A percentile compares a stretch with the other conserved stretches of the same genome.
These are phyloP conservation scores for Tetrapisispora arboricola DNA, from an alignment of 805 yeast species.

Conservation along the genomic window DNA sequence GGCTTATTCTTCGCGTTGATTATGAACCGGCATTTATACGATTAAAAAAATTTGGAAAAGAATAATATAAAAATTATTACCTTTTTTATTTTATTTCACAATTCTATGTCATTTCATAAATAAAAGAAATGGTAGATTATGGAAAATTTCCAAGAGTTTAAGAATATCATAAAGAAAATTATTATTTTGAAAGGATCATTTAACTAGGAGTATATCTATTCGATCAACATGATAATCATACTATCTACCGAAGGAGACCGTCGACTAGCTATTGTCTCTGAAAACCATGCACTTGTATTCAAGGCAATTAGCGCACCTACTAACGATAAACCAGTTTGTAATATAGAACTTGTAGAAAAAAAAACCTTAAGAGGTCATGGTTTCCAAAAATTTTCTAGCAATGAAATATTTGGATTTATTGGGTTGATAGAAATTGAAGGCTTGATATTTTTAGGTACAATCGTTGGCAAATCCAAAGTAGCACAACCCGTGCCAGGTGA, in stretches of 20 bases:
- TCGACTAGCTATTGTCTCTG: conserved; percentile 10
- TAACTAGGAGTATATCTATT: neutral
- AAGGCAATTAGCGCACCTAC: conserved; percentile 12
- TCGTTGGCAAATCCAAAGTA: conserved; percentile 64
- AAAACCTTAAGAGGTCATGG: conserved; percentile 30
- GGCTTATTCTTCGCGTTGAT: neutral
- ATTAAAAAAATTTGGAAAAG: too few relatives aligned
- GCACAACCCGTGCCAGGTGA: conserved; percentile 78
- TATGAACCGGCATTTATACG: neutral
- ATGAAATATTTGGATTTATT: conserved; percentile 56
- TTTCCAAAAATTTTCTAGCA: conserved; percentile 35
- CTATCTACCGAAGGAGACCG: conserved; percentile 9
- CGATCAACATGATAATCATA: conserved; percentile 16
- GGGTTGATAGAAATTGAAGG: conserved; percentile 67
- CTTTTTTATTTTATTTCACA: too few relatives aligned
- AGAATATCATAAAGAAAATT: too few relatives aligned
- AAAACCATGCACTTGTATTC: conserved; percentile 10
- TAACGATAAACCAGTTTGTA: conserved; percentile 28
- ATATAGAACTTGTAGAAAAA: conserved; percentile 39
- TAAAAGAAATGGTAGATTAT: too few relatives aligned
- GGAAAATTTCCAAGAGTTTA: too few relatives aligned
- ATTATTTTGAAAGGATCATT: neutral
- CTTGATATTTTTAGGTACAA: conserved; percentile 65
- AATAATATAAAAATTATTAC: too few relatives aligned
- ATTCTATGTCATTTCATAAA: too few relatives aligned